Conservation (phyloP, 192 early-diverging fungal genomes). For the Podila minutissima region DNA sequence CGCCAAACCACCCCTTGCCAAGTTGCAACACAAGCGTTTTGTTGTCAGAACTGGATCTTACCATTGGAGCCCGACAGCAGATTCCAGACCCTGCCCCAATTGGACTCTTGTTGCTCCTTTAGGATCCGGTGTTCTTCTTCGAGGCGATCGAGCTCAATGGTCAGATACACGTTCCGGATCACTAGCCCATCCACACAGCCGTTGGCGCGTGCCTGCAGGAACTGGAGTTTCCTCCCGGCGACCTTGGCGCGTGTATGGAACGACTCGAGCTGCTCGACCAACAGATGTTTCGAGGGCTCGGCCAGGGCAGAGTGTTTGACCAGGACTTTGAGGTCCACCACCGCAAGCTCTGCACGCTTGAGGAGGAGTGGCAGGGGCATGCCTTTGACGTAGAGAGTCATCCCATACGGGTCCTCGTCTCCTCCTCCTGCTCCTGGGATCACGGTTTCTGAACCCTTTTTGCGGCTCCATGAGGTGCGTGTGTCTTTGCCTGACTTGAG, state of each 20-base stretch:
- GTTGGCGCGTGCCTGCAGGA: slow-evolving; percentile 57
- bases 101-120: slow-evolving; percentile 20
- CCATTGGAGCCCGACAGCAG: neutral
- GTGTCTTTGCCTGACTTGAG: neutral
- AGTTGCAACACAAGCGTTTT: no score
- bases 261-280: slow-evolving; percentile 49
- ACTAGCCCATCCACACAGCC: slow-evolving; percentile 63
- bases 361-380: slow-evolving; percentile 52
- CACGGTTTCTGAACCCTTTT: neutral
- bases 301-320: slow-evolving; percentile 57
- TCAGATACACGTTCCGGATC: slow-evolving; percentile 58
- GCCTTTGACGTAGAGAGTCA: slow-evolving; percentile 9
- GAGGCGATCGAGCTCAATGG: slow-evolving; percentile 29
- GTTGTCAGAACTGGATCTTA: neutral
- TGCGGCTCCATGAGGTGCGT: neutral
- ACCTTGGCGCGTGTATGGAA: slow-evolving; percentile 52
- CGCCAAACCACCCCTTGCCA: no score
- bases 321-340: slow-evolving; percentile 58
- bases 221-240: slow-evolving; percentile 57
- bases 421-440: slow-evolving; percentile 1
- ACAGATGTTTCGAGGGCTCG: slow-evolving; percentile 13
- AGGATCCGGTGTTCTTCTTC: slow-evolving; percentile 29
- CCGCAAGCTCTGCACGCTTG: slow-evolving; percentile 60
- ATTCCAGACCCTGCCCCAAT: neutral
- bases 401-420: slow-evolving; percentile 27